These are phyloP conservation scores for Aschersonia sp. DNA, from an alignment of 2,329 filamentous ascomycete species.

Conservation along the genomic window DNA sequence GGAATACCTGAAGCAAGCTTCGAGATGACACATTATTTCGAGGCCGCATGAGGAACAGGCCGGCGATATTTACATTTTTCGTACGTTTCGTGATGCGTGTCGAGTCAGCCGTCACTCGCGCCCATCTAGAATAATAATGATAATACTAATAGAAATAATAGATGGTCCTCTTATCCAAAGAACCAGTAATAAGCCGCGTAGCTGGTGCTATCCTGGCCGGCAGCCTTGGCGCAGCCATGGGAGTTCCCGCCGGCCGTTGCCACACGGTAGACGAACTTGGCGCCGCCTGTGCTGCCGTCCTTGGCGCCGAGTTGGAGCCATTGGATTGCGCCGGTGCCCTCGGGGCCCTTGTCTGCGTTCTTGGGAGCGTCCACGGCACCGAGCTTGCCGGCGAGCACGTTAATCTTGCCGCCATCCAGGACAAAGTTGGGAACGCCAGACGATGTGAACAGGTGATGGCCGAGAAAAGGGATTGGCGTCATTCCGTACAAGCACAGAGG, in stretches of 20 bases:
- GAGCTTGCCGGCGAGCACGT: conserved; percentile 32
- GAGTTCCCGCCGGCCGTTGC: conserved; percentile 35
- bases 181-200: conserved; percentile 48
- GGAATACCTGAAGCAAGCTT: no score
- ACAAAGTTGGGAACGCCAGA: conserved; percentile 43
- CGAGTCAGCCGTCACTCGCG: no score
- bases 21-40: no score
- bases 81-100: no score
- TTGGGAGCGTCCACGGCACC: conserved; percentile 36
- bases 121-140: no score
- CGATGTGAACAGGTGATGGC: conserved; percentile 53
- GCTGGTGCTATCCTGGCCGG: conserved; percentile 33
- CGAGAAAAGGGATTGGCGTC: conserved; percentile 30
- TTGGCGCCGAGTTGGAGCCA: conserved; percentile 36
- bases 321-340: conserved; percentile 35
- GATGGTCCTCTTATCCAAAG: conserved; percentile 17
- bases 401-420: conserved; percentile 23
- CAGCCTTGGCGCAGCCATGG: conserved; percentile 24
- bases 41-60: no score
- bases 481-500: conserved; percentile 22
- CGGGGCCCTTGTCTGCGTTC: conserved; percentile 27
- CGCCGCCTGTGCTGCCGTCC: conserved; percentile 16
- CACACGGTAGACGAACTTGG: conserved; percentile 37
- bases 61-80: no score
- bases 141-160: not conserved